Evolutionary conservation across 2,329 filamentous ascomycete genomes (phyloP).

Genomic region (Drechslera avenae): DNA sequence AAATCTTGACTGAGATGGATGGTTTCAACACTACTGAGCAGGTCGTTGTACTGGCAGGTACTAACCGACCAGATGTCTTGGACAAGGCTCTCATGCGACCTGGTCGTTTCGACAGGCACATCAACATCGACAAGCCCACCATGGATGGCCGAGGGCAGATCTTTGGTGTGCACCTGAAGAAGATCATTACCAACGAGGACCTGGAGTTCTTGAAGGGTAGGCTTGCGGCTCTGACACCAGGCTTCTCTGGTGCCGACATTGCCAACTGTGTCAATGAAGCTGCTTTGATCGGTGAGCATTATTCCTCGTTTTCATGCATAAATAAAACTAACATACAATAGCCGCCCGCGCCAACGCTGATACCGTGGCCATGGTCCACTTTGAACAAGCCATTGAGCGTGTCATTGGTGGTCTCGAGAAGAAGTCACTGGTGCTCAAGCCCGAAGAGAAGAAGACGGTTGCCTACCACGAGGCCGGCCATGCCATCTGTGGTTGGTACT

Average conservation of each 20-base stretch:
- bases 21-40: slow-evolving; percentile 97
- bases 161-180: slow-evolving; percentile 90
- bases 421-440: slow-evolving; percentile 91
- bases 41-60: slow-evolving; percentile 94
- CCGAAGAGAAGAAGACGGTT: slow-evolving; percentile 92
- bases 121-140: slow-evolving; percentile 90
- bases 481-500: slow-evolving; percentile 98
- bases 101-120: slow-evolving; percentile 95
- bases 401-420: slow-evolving; percentile 96
- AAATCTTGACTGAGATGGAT: slow-evolving; percentile 99
- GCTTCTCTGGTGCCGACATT: slow-evolving; percentile 97
- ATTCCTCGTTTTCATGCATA: not conserved
- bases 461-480: slow-evolving; percentile 98
- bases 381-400: slow-evolving; percentile 96
- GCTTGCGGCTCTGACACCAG: slow-evolving; percentile 88
- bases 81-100: slow-evolving; percentile 96
- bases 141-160: slow-evolving; percentile 98
- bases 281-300: slow-evolving; percentile 83
- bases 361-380: slow-evolving; percentile 84
- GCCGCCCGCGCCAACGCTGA: slow-evolving; percentile 83
- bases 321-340: slow-evolving; percentile 55
- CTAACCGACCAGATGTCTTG: slow-evolving; percentile 91
- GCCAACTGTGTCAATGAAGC: slow-evolving; percentile 99
- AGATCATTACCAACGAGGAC: slow-evolving; percentile 92
- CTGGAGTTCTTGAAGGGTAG: slow-evolving; percentile 85